Percentiles rank a stretch among this genome's conserved stretches.
Evolutionary conservation across 257 asterid species (phyloP).

Genomic region (Schizonepeta tenuifolia): DNA sequence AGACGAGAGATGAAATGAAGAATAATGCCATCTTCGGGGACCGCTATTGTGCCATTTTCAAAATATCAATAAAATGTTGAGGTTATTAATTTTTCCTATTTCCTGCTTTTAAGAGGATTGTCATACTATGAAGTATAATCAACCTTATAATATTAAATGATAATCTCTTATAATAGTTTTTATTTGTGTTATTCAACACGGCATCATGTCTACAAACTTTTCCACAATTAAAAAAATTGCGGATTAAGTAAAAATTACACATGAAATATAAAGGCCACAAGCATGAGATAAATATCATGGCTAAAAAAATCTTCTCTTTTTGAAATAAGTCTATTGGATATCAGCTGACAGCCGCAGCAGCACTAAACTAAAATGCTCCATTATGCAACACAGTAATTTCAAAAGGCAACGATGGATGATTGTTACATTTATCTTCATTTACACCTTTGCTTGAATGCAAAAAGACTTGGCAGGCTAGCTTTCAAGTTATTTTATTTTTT

Average conservation of each 20-base stretch:
- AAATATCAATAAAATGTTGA: too few relatives aligned
- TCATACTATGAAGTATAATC: too few relatives aligned
- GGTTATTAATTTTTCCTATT: too few relatives aligned
- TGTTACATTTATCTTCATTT: conserved; percentile 29
- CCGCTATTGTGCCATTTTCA: too few relatives aligned
- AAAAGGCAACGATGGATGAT: conserved; percentile 37
- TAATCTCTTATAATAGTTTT: too few relatives aligned
- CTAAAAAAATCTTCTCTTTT: neutral
- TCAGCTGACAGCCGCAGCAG: conserved; percentile 20
- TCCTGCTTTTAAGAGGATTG: too few relatives aligned
- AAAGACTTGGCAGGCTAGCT: conserved; percentile 24
- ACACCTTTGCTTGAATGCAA: conserved; percentile 35
- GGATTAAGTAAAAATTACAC: conserved; percentile 22
- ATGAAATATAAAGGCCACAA: conserved; percentile 30
- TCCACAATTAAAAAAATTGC: too few relatives aligned
- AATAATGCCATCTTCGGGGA: too few relatives aligned
- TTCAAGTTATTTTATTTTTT: neutral
- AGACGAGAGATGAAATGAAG: too few relatives aligned
- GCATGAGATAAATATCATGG: conserved; percentile 24
- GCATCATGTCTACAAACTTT: too few relatives aligned
- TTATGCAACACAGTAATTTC: conserved; percentile 30
- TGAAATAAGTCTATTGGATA: conserved; percentile 3
- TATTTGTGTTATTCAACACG: too few relatives aligned
- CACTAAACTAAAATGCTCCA: conserved; percentile 20
- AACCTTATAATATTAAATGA: too few relatives aligned